Conservation (phyloP, 1,284 basidiomycete species). For the Tetrapyrgos nigripes region DNA sequence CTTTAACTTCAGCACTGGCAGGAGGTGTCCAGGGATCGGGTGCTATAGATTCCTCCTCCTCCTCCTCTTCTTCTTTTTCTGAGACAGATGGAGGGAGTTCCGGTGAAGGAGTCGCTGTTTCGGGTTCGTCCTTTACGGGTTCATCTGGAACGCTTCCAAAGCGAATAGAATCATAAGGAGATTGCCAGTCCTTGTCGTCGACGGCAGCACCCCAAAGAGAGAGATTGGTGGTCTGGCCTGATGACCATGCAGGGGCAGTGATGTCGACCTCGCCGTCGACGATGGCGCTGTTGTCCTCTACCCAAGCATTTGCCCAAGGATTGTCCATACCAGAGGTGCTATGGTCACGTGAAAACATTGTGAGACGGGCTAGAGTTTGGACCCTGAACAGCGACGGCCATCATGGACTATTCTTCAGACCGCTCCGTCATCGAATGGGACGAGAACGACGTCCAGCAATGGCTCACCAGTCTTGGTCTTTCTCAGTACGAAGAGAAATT, state of each 20-base stretch:
- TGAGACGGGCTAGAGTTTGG: not conserved
- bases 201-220: slow-evolving; percentile 38
- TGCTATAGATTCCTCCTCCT: not conserved
- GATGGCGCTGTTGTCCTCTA: slow-evolving; percentile 20
- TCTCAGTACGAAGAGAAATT: slow-evolving; percentile 82
- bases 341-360: not conserved
- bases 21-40: slow-evolving; percentile 11
- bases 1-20: not conserved
- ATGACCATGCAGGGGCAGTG: slow-evolving; percentile 58
- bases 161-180: not conserved
- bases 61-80: not conserved
- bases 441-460: slow-evolving; percentile 80
- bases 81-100: not conserved
- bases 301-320: slow-evolving; percentile 73
- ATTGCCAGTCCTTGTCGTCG: not conserved
- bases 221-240: slow-evolving; percentile 48
- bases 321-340: slow-evolving; percentile 65
- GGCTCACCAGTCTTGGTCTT: slow-evolving; percentile 78
- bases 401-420: slow-evolving; percentile 49
- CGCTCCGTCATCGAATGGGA: slow-evolving; percentile 79
- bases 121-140: not conserved
- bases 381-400: slow-evolving; percentile 2
- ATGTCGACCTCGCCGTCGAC: slow-evolving; percentile 56
- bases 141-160: not conserved
- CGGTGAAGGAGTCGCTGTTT: not conserved